Base-by-base conservation (phyloP, 176 grass and related monocot species). In the Oryza officinalis region DNA sequence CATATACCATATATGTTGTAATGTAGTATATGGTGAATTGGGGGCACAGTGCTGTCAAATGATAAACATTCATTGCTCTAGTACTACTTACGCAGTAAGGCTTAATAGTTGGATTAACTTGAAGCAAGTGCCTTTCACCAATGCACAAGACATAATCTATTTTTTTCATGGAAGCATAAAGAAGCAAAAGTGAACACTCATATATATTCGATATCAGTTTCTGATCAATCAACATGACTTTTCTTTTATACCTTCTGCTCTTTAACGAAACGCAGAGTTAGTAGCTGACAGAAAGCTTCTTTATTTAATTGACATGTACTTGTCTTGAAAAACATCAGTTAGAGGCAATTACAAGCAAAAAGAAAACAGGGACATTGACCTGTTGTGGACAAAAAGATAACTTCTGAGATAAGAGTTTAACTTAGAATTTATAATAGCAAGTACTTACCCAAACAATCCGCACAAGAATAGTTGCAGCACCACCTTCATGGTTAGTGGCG, bases 401-500 rank as follows among this genome's bases (percentile, higher is more conserved):
- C 20, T 28, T 44, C 2, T 43, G 15, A 79, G 22, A 79, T 6
- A n/a, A 61, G 8, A 46, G 22, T 33, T 33, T 14, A 75, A 25
- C 32, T 10, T 27, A 47, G 8, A 22, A 60, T 4, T 63, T 35
- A 10, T 63, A 74, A 15, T 49, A 59, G 23, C 6, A 18, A 59
- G 8, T 71, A 65, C 14, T 88, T 74, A 84, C 86, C 81, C 86
- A 73, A 88, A 88, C 59, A 88, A 78, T 13, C 81, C 80, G 40
- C 86, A 84, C 30, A 84, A 35, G 65, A 74, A 84, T 18, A 82
- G 43, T 18, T 65, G 65, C 11, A 71, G 9, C 45, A 78, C 80
- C 35, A 84, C 61, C 66, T 85, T 92, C 41, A 80, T 20, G 27
- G 86, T 88, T 3, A 92, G 77, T 22, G 81, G 79, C 49, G 90